Evolutionary conservation across 805 yeast species (phyloP).

Genomic region (Saturnispora sanitii): DNA sequence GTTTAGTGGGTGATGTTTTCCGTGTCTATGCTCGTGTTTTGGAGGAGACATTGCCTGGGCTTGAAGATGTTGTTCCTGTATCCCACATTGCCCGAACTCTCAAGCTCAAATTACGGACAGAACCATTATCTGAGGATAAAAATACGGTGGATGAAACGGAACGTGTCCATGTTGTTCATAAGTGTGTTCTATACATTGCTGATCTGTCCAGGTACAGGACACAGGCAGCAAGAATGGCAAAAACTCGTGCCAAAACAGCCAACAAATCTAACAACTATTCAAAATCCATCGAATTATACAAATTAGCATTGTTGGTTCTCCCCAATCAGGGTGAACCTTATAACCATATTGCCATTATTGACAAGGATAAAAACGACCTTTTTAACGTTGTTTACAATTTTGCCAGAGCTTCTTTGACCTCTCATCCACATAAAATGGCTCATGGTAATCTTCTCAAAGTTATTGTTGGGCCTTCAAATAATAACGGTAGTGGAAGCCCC

Average conservation of each 20-base stretch:
- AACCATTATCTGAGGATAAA: no score
- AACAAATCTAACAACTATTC: slow-evolving; percentile 31
- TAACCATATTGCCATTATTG: slow-evolving; percentile 48
- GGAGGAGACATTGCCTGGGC: slow-evolving; percentile 1
- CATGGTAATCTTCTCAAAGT: slow-evolving; percentile 33
- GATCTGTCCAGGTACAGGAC: slow-evolving; percentile 50
- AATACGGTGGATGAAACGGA: not conserved
- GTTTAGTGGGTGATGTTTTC: not conserved
- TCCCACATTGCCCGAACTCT: slow-evolving; percentile 1
- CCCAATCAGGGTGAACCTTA: slow-evolving; percentile 65
- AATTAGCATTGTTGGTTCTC: slow-evolving; percentile 43
- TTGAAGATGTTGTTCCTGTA: slow-evolving; percentile 3
- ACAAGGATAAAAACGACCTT: slow-evolving; percentile 40
- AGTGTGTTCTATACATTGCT: slow-evolving; percentile 45
- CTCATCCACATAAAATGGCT: slow-evolving; percentile 40
- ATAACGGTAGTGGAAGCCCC: slow-evolving; percentile 25
- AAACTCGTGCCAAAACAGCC: slow-evolving; percentile 23
- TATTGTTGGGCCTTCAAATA: slow-evolving; percentile 19
- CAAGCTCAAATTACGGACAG: not conserved
- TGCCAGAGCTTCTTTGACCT: slow-evolving; percentile 45
- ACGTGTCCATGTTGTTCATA: slow-evolving; percentile 22
- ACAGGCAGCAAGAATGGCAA: slow-evolving; percentile 30
- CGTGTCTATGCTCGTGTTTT: slow-evolving; percentile 1
- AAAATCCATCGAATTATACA: slow-evolving; percentile 38
- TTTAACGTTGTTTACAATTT: slow-evolving; percentile 43